Evolutionary conservation across 2,329 filamentous ascomycete species (phyloP).

Genomic region (Chaetomium sp.): DNA sequence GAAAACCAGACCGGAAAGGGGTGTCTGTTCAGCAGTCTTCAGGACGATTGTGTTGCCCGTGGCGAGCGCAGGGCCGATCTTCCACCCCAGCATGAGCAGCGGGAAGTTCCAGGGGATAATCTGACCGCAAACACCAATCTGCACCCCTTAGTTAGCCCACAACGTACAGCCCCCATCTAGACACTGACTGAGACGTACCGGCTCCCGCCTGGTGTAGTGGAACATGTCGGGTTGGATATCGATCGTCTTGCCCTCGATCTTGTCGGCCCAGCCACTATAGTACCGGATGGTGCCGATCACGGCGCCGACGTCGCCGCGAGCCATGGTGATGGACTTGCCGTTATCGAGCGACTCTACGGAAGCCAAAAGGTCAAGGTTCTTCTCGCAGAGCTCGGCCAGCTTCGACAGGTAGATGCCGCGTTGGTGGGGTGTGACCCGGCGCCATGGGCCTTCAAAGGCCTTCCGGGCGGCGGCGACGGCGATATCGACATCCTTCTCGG

Average conservation of each 20-base stretch:
- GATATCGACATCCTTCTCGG: conserved; percentile 80
- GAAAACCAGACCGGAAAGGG: conserved; percentile 68
- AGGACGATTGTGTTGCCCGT: conserved; percentile 72
- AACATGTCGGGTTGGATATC: conserved; percentile 78
- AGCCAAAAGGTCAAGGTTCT: conserved; percentile 74
- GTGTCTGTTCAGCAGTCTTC: conserved; percentile 78
- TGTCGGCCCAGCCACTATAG: conserved; percentile 90
- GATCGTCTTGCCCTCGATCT: conserved; percentile 85
- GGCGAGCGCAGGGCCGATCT: conserved; percentile 73
- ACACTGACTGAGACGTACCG: conserved; percentile 46
- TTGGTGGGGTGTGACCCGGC: conserved; percentile 66
- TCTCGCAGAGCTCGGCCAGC: conserved; percentile 78
- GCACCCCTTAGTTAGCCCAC: neutral
- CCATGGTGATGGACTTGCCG: conserved; percentile 77
- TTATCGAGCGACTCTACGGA: conserved; percentile 87
- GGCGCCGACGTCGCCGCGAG: conserved; percentile 71
- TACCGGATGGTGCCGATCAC: conserved; percentile 76
- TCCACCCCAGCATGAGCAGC: conserved; percentile 79
- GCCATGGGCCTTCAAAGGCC: conserved; percentile 78
- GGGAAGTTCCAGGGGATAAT: conserved; percentile 93
- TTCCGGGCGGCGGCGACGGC: conserved; percentile 84
- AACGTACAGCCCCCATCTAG: neutral
- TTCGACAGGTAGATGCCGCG: conserved; percentile 72
- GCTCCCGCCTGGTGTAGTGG: conserved; percentile 81
- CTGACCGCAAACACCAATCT: conserved; percentile 55